Percentiles rank a stretch among this genome's conserved stretches.
These are phyloP conservation scores for Tricholoma hemisulphureum DNA, from an alignment of 768 basidiomycete species.

Conservation along the genomic window DNA sequence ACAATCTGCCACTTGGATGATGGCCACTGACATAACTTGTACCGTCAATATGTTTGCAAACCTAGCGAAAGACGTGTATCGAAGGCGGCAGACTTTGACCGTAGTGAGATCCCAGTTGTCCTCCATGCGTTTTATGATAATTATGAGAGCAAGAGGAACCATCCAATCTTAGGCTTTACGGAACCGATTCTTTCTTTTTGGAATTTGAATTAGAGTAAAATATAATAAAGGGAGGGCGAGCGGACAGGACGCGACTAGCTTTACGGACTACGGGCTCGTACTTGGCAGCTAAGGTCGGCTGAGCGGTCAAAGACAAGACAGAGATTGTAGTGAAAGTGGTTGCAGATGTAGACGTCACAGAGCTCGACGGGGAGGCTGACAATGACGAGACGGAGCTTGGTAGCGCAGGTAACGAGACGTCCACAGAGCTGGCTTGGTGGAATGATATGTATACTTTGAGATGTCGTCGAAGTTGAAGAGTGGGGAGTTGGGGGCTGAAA, in stretches of 20 bases:
- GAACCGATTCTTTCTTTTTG: constrained; percentile 85
- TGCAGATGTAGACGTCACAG: constrained; percentile 72
- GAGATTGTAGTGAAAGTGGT: constrained; percentile 90
- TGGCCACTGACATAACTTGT: constrained; percentile 87
- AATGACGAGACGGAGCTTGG: constrained; percentile 79
- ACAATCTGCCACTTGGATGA: constrained; percentile 89
- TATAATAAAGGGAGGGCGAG: too few species aligned
- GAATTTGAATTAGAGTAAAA: constrained; percentile 2
- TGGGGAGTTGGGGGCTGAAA: constrained; percentile 38
- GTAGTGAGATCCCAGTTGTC: constrained; percentile 97
- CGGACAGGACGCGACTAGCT: constrained; percentile 82
- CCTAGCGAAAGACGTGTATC: constrained; percentile 36
- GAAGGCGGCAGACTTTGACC: constrained; percentile 54
- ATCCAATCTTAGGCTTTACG: constrained; percentile 94
- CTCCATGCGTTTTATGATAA: constrained; percentile 75
- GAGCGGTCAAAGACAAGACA: constrained; percentile 94
- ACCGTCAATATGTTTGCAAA: constrained; percentile 83
- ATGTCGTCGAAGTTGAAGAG: constrained; percentile 91
- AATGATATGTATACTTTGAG: constrained; percentile 94
- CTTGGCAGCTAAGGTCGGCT: constrained; percentile 89
- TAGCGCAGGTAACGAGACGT: constrained; percentile 83
- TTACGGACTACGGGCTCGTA: constrained; percentile 97
- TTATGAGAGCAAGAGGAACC: constrained; percentile 88
- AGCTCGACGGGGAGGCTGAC: constrained; percentile 90
- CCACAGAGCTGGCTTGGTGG: constrained; percentile 85